A percentile compares a stretch with the other conserved stretches of the same genome.
phyloP scores from a whole-genome alignment of 495 filamentous ascomycete genomes.

The Penicillium roqueforti region DNA sequence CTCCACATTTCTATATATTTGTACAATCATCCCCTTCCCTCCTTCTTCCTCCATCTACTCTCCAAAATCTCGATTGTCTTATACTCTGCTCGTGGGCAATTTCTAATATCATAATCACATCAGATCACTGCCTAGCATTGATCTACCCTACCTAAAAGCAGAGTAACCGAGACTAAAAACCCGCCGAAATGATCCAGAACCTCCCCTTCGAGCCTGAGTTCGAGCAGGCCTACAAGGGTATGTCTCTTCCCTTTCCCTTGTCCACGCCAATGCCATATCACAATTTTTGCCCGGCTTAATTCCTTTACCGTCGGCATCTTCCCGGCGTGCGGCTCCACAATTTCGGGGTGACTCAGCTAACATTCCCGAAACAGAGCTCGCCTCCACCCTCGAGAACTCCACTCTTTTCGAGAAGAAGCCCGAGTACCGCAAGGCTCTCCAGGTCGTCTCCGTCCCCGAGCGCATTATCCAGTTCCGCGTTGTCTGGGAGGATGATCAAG shows the following conservation, averaged over 20 bases:
- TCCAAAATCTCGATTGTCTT: conserved; percentile 1
- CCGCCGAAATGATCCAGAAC: conserved; percentile 63
- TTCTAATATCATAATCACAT: conserved; percentile 6
- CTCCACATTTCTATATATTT: conserved; percentile 23
- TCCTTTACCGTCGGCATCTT: conserved; percentile 19
- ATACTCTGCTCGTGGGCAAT: conserved; percentile 7
- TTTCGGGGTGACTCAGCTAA: conserved; percentile 26
- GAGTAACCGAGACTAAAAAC: conserved; percentile 2
- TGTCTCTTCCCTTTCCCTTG: conserved; percentile 13
- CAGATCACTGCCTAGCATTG: conserved; percentile 8
- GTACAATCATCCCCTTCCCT: conserved; percentile 6
- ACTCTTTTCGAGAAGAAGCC: conserved; percentile 90
- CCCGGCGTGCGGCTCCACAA: conserved; percentile 20
- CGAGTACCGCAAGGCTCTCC: conserved; percentile 86
- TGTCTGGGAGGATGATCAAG: conserved; percentile 91
- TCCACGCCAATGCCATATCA: not conserved
- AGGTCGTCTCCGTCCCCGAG: conserved; percentile 87
- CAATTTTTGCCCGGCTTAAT: not conserved
- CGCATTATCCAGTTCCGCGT: conserved; percentile 97
- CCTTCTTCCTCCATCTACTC: conserved; percentile 15
- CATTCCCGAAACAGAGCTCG: conserved; percentile 63
- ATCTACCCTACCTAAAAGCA: conserved; percentile 7
- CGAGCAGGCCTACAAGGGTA: conserved; percentile 98
- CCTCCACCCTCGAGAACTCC: conserved; percentile 87
- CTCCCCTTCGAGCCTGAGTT: conserved; percentile 90